Evolutionary conservation across 768 basidiomycete genomes (phyloP).

Genomic region (Russula compacta): DNA sequence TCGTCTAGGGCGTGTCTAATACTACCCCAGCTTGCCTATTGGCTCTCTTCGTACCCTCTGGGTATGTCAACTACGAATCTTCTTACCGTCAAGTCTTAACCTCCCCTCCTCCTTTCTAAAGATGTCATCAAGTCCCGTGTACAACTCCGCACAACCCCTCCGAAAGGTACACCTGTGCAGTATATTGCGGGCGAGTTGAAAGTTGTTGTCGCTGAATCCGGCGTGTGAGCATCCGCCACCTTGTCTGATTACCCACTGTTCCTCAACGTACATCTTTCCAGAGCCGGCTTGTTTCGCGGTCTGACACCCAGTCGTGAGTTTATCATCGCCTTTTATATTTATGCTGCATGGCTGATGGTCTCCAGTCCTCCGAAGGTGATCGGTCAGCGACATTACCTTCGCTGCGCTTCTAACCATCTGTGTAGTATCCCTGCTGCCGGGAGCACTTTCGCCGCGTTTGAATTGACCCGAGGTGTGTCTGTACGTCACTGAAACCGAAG

Average conservation of each 20-base stretch:
- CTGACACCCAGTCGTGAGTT: constrained; percentile 61
- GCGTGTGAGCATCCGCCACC: constrained; percentile 43
- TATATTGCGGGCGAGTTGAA: constrained; percentile 72
- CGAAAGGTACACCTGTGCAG: constrained; percentile 58
- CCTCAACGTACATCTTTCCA: constrained; percentile 21
- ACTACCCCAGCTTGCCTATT: constrained; percentile 62
- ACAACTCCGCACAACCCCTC: constrained; percentile 69
- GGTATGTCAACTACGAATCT: constrained; percentile 31
- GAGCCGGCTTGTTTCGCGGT: constrained; percentile 61
- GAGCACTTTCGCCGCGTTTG: constrained; percentile 84
- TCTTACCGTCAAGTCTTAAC: background rate
- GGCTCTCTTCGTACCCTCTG: constrained; percentile 88
- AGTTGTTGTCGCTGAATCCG: constrained; percentile 58
- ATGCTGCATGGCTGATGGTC: background rate
- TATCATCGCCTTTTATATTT: constrained; percentile 24
- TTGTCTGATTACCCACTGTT: background rate
- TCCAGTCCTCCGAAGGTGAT: constrained; percentile 56
- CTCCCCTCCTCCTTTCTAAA: constrained; percentile 21
- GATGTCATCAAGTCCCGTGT: constrained; percentile 91
- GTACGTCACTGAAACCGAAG: background rate
- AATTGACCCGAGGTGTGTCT: constrained; percentile 61
- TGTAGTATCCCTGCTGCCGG: constrained; percentile 83
- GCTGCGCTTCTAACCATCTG: constrained; percentile 2
- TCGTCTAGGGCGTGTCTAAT: background rate
- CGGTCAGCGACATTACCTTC: background rate